phyloP scores from a whole-genome alignment of 257 asterid genomes.

The Ligustrum vulgare region DNA sequence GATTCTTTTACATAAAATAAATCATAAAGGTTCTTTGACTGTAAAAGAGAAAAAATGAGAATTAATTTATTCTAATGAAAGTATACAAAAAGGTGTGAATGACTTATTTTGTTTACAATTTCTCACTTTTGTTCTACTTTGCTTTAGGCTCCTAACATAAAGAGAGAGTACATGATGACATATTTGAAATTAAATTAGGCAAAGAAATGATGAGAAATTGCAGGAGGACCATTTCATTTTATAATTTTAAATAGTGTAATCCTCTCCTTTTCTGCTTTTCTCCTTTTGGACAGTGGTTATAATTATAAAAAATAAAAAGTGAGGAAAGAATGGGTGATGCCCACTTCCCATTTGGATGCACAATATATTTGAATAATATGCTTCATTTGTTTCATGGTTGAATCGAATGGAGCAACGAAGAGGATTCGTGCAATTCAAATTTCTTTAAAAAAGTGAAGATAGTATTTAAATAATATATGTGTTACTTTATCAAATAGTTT shows the following conservation, averaged over 20 bases:
- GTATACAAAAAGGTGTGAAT: not conserved
- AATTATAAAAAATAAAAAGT: not conserved
- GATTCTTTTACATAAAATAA: not conserved
- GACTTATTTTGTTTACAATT: not conserved
- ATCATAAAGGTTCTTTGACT: not conserved
- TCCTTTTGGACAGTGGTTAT: not conserved
- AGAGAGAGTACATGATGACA: not conserved
- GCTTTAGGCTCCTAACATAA: not conserved
- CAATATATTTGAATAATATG: not conserved
- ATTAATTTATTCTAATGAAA: not conserved
- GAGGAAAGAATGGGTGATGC: not conserved
- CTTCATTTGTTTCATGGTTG: not conserved
- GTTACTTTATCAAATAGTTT: no score
- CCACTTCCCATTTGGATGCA: not conserved
- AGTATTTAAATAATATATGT: no score
- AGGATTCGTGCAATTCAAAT: no score
- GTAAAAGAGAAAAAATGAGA: not conserved
- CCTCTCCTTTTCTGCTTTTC: not conserved
- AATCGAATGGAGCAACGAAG: no score
- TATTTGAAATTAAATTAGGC: not conserved
- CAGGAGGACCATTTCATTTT: not conserved
- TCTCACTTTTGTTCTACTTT: not conserved
- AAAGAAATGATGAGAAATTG: not conserved
- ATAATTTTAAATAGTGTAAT: not conserved
- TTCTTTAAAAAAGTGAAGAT: no score